Base-by-base conservation (phyloP, 169 alveolate species). In the Babesia ovis region DNA sequence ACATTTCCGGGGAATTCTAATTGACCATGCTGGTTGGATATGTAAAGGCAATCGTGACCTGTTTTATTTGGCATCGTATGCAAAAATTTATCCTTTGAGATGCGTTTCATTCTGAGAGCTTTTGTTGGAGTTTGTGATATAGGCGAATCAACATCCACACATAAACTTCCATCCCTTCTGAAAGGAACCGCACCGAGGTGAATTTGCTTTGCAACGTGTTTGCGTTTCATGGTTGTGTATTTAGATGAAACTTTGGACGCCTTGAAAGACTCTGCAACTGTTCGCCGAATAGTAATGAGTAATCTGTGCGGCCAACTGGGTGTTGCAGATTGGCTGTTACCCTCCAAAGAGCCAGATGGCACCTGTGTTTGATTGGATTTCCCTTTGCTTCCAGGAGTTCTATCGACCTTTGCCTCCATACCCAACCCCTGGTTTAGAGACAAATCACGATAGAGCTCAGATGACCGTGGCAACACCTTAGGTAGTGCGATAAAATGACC, bases 401-500 rank as follows among this genome's bases (percentile, higher is more conserved):
- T n/a, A 1, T 18, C 5, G 56, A 60, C 39, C n/a, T 66, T 59
- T 9, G 20, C 25, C 25, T 39, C 50, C 11, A 37, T 43, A 9
- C 62, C 45, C 20, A 20, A 29, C 29, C 41, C 16, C 11, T 54
- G 22, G 9, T 31, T n/a, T 18, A 25, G 16, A 5, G 74, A n/a
- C 35, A 64, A 4, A 2, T 32, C 31, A 16, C 25, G 43, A 32
- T 64, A 64, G 9, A 64, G 51, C 3, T n/a, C 48, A 0, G 74
- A 64, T 6, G 59, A 31, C 11, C 74, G 59, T n/a, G 74, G 64
- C 4, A 64, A 4, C 9, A 46, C 61, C 37, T 35, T 48, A 14
- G 87, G 87, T 2, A 79, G 68, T 16, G 83, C 61, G 11, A 79
- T 18, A 14, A 69, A 41, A 29, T 79, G 87, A 0, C 77, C 74